Percentiles rank a stretch among this genome's conserved stretches.
Conservation (phyloP, 2,329 filamentous ascomycete genomes). For the Calonectria crousiana region DNA sequence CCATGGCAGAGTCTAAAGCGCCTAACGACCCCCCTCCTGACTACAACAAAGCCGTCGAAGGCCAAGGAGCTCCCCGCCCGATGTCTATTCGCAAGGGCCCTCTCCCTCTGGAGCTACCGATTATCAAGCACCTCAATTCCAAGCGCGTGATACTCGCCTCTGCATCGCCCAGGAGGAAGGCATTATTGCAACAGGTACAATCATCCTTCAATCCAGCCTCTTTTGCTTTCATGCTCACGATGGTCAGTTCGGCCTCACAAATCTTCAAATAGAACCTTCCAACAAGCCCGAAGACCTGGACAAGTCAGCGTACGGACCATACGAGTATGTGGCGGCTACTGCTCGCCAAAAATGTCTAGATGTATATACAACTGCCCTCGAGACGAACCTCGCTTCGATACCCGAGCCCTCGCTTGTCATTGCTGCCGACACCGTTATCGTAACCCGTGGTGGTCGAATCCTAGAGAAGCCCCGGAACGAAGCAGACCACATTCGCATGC, state of each 20-base stretch:
- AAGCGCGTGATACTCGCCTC: conserved; percentile 92
- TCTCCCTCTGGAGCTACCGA: conserved; percentile 81
- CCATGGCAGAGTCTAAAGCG: conserved; percentile 46
- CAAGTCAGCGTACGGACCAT: conserved; percentile 79
- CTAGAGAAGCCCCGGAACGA: conserved; percentile 92
- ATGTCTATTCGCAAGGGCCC: conserved; percentile 62
- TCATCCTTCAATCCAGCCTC: background rate
- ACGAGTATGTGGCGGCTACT: conserved; percentile 92
- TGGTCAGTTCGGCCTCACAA: conserved; percentile 78
- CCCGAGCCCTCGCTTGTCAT: conserved; percentile 87
- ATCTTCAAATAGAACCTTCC: conserved; percentile 88
- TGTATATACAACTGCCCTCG: conserved; percentile 68
- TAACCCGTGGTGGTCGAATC: conserved; percentile 79
- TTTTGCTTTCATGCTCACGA: conserved; percentile 22
- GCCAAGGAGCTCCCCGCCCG: conserved; percentile 49
- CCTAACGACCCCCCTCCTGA: conserved; percentile 59
- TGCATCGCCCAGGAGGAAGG: conserved; percentile 85
- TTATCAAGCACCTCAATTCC: conserved; percentile 79
- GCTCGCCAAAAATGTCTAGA: conserved; percentile 85
- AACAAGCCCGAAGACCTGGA: conserved; percentile 86
- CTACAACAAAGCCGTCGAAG: conserved; percentile 56
- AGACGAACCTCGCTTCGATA: conserved; percentile 56
- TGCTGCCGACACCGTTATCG: conserved; percentile 91
- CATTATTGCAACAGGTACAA: conserved; percentile 78
- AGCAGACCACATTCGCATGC: conserved; percentile 85